Conservation (phyloP, 257 asterid species). For the Nicotiana paniculata region DNA sequence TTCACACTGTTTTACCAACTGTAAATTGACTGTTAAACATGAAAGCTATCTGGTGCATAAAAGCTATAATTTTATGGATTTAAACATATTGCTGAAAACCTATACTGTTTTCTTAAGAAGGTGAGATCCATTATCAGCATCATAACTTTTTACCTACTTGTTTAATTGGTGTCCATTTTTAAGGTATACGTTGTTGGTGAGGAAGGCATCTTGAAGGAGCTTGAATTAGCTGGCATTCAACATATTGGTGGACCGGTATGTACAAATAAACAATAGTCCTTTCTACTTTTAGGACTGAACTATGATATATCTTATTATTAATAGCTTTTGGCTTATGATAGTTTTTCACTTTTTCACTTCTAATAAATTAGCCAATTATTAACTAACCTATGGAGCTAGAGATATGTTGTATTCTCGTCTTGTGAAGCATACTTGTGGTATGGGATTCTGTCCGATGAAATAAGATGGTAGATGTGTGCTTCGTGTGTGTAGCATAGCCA, state of each 20-base stretch:
- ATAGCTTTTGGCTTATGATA: background rate
- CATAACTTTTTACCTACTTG: background rate
- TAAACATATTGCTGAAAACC: background rate
- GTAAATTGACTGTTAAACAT: background rate
- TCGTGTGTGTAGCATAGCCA: background rate
- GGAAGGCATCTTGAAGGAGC: slow-evolving; percentile 94
- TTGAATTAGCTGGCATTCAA: slow-evolving; percentile 79
- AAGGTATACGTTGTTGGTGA: slow-evolving; percentile 97
- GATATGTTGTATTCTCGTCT: background rate
- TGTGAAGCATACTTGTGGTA: background rate
- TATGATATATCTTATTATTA: background rate
- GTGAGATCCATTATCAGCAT: background rate
- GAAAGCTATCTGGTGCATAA: background rate
- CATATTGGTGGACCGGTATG: slow-evolving; percentile 94
- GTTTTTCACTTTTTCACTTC: background rate
- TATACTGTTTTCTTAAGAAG: background rate
- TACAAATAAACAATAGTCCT: background rate
- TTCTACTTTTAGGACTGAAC: background rate
- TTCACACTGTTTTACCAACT: background rate
- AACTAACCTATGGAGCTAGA: background rate
- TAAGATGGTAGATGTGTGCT: background rate
- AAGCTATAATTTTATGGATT: background rate
- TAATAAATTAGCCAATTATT: background rate
- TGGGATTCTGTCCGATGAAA: background rate
- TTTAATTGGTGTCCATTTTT: slow-evolving; percentile 15